Evolutionary conservation across 2,329 filamentous ascomycete genomes (phyloP).

Genomic region (Parafenestella ontariensis): DNA sequence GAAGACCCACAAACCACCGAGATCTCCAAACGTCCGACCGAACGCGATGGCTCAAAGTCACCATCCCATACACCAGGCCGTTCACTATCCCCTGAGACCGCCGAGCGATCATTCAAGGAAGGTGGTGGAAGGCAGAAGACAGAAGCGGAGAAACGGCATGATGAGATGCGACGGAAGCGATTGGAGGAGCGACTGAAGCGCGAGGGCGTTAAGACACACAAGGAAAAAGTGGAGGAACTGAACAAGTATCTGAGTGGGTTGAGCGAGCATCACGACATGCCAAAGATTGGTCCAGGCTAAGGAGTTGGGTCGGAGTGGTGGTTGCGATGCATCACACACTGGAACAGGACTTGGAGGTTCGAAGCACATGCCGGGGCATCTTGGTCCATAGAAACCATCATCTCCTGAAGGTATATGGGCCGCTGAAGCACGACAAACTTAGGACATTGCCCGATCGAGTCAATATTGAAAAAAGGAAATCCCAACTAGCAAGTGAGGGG

Average conservation of each 20-base stretch:
- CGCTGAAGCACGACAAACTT: neutral
- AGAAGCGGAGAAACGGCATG: conserved; percentile 79
- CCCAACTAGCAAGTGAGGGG: no score
- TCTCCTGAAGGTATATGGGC: neutral
- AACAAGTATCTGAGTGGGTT: conserved; percentile 91
- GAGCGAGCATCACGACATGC: conserved; percentile 97
- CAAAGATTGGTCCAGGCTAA: conserved; percentile 65
- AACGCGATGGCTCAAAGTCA: conserved; percentile 22
- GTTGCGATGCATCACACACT: neutral
- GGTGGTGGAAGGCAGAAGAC: conserved; percentile 68
- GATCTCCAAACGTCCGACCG: conserved; percentile 26
- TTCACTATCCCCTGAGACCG: conserved; percentile 44
- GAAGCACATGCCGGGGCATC: neutral
- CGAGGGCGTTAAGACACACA: conserved; percentile 94
- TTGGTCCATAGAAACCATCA: neutral
- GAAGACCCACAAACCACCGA: conserved; percentile 17
- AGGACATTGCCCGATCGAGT: no score
- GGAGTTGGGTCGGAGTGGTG: neutral
- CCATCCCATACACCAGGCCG: conserved; percentile 32
- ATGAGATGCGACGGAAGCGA: conserved; percentile 81
- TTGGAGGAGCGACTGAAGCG: conserved; percentile 81
- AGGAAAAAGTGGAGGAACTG: conserved; percentile 92
- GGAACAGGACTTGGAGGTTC: neutral
- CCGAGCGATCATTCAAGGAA: conserved; percentile 34
- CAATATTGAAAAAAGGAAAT: no score